Evolutionary conservation across 75 land plant species (phyloP).

Genomic region (Chamaecyparis obtusa): DNA sequence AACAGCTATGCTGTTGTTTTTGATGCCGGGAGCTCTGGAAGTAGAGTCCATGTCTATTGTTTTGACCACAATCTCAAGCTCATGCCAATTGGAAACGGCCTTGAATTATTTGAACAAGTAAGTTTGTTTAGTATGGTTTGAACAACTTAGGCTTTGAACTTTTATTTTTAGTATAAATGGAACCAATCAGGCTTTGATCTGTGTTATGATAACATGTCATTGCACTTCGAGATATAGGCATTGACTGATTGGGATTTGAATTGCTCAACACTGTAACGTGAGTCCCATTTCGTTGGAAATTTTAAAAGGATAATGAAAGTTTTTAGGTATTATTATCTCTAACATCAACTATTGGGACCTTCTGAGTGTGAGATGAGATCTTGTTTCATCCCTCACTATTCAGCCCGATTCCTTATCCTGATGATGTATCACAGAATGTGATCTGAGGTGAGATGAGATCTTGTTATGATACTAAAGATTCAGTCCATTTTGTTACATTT

Average conservation of each 20-base stretch:
- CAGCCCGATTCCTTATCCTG: not conserved
- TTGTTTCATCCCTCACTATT: not conserved
- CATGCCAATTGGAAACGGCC: constrained; percentile 62
- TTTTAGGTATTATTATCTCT: not conserved
- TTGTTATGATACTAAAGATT: not conserved
- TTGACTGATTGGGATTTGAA: not conserved
- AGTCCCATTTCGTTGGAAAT: not conserved
- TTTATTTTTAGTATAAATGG: not conserved
- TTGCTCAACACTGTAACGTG: not conserved
- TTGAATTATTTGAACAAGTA: constrained; percentile 78
- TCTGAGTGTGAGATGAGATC: not conserved
- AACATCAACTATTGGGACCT: not conserved
- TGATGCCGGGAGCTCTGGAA: constrained; percentile 99
- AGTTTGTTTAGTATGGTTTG: not conserved
- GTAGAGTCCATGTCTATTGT: constrained; percentile 91
- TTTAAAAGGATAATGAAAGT: not conserved
- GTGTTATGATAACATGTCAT: not conserved
- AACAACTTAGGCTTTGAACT: not conserved
- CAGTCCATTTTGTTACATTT: no score
- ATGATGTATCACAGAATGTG: no score
- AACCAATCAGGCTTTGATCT: not conserved
- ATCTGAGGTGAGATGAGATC: not conserved
- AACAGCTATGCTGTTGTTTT: constrained; percentile 86
- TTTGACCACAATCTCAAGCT: constrained; percentile 74
- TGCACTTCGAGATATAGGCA: constrained; percentile 39